Evolutionary conservation across 2,329 filamentous ascomycete genomes (phyloP).

Genomic region (Ustilaginoidea virens): DNA sequence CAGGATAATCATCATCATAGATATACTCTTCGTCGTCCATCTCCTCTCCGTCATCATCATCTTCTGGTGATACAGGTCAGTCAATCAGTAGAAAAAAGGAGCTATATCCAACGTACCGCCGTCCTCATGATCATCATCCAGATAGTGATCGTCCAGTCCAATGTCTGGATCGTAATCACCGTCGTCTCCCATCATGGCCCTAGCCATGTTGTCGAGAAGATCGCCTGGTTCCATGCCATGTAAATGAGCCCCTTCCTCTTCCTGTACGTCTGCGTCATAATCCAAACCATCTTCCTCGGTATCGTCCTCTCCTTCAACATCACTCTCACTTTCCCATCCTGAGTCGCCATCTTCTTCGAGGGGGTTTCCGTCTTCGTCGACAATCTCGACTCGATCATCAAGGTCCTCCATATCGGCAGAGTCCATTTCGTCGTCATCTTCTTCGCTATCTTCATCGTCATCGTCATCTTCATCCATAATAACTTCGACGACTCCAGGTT

Average conservation of each 20-base stretch:
- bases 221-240: conserved; percentile 27
- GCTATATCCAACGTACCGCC: conserved; percentile 24
- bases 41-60: conserved; percentile 53
- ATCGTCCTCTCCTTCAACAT: conserved; percentile 38
- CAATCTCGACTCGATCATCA: conserved; percentile 38
- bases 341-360: conserved; percentile 44
- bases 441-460: conserved; percentile 48
- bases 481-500: conserved; percentile 52
- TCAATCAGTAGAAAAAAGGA: background rate
- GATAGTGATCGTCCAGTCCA: conserved; percentile 34
- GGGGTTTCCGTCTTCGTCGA: conserved; percentile 46
- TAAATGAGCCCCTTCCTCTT: conserved; percentile 35
- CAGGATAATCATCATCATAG: conserved; percentile 43
- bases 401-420: conserved; percentile 34
- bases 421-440: conserved; percentile 30
- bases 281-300: conserved; percentile 38
- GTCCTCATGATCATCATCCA: conserved; percentile 44
- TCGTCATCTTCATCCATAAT: conserved; percentile 61
- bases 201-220: conserved; percentile 37
- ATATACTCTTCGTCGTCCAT: conserved; percentile 52
- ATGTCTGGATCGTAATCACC: conserved; percentile 37
- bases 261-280: conserved; percentile 40
- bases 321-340: conserved; percentile 45
- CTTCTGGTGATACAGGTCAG: conserved; percentile 14
- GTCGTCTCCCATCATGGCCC: conserved; percentile 37